phyloP scores from a whole-genome alignment of 805 yeast genomes.

The Yarrowia phangngaensis region DNA sequence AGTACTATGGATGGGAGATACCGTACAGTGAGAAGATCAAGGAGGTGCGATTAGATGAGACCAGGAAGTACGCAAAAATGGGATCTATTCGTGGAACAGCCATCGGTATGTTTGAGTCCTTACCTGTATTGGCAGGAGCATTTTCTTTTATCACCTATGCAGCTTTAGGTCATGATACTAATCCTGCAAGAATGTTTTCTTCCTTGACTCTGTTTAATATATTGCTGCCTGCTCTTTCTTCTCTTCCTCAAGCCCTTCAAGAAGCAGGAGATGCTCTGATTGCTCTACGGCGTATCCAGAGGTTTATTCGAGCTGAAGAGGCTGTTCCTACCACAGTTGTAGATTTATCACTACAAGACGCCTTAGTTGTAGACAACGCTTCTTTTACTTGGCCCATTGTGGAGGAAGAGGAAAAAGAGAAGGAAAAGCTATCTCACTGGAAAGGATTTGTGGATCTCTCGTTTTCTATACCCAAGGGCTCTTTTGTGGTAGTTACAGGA shows the following conservation, averaged over 20 bases:
- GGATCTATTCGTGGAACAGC: constrained; percentile 59
- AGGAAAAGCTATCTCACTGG: not conserved
- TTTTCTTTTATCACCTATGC: constrained; percentile 49
- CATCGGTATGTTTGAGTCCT: constrained; percentile 59
- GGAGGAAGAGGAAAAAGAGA: constrained; percentile 1
- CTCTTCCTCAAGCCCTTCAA: constrained; percentile 69
- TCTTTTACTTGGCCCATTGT: constrained; percentile 49
- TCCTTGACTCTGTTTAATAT: constrained; percentile 66
- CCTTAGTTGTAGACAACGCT: constrained; percentile 48
- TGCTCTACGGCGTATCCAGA: constrained; percentile 77
- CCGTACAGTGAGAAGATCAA: constrained; percentile 58
- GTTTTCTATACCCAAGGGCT: constrained; percentile 47
- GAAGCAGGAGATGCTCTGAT: constrained; percentile 82
- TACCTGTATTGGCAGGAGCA: constrained; percentile 69
- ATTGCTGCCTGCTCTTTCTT: constrained; percentile 60
- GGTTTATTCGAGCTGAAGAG: constrained; percentile 56
- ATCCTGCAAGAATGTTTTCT: constrained; percentile 63
- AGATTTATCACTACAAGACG: constrained; percentile 32
- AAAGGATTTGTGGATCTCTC: not conserved
- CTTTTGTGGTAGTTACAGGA: constrained; percentile 73
- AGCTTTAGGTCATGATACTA: constrained; percentile 43
- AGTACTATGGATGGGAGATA: constrained; percentile 81
- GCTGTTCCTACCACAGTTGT: constrained; percentile 19
- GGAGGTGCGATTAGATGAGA: constrained; percentile 54
- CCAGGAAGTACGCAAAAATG: constrained; percentile 54